Percentiles rank a stretch among this genome's conserved stretches.
phyloP scores from a whole-genome alignment of 73 alveolate species.

The Paraurostyla sp. region DNA sequence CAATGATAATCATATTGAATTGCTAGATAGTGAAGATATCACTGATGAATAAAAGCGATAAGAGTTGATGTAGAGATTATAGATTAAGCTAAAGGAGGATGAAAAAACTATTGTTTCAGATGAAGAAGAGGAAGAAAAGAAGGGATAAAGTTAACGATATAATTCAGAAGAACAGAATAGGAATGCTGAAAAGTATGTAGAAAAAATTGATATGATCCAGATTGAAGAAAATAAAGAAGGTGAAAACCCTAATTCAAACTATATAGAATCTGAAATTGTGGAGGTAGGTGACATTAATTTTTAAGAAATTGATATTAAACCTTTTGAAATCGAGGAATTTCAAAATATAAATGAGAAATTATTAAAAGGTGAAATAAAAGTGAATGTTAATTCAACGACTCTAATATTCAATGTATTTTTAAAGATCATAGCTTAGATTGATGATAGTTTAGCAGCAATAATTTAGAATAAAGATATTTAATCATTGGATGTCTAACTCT shows the following conservation, averaged over 20 bases:
- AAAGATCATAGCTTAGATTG: background rate
- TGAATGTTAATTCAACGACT: constrained; percentile 24
- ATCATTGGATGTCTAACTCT: background rate
- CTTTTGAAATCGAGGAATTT: constrained; percentile 13
- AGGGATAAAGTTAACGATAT: too few species aligned
- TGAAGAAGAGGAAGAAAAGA: too few species aligned
- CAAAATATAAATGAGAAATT: background rate
- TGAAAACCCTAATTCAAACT: background rate
- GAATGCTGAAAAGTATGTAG: too few species aligned
- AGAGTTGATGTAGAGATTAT: too few species aligned
- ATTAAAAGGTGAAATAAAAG: background rate
- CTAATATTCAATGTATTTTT: background rate
- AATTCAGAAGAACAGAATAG: too few species aligned
- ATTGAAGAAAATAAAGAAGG: background rate
- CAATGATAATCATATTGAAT: too few species aligned
- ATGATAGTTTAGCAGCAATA: background rate
- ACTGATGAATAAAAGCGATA: too few species aligned
- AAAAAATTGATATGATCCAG: too few species aligned
- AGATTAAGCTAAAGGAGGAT: too few species aligned
- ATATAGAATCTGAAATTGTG: constrained; percentile 14
- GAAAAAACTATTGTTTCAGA: too few species aligned
- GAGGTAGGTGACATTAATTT: background rate
- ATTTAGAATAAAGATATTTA: background rate
- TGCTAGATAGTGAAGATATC: too few species aligned
- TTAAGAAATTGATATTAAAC: constrained; percentile 7